Percentiles rank a stretch among this genome's conserved stretches.
These are phyloP conservation scores for Phytophthora rubi DNA, from an alignment of 352 stramenopile genomes.

Conservation along the genomic window DNA sequence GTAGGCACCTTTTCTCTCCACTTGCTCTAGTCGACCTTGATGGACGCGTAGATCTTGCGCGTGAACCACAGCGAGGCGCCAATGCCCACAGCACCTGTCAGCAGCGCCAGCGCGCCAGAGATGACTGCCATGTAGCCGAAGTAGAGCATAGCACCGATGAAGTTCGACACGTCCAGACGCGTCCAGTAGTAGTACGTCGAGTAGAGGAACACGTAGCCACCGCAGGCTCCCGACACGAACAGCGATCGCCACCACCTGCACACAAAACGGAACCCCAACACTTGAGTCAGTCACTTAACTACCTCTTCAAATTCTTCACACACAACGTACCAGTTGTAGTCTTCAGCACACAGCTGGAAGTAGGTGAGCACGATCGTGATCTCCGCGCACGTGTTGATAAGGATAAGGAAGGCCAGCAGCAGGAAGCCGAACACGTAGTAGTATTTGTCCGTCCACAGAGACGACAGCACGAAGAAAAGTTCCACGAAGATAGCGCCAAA, in stretches of 20 bases:
- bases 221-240: conserved; percentile 96
- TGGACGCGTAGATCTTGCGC: conserved; percentile 96
- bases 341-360: conserved; percentile 99
- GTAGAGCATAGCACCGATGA: conserved; percentile 94
- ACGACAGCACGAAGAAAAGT: conserved; percentile 99
- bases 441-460: conserved; percentile 99
- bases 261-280: conserved; percentile 5
- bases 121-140: conserved; percentile 99
- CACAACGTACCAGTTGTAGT: conserved; percentile 98
- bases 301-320: neutral
- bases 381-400: conserved; percentile 98
- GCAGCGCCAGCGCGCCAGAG: conserved; percentile 94
- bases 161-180: conserved; percentile 93
- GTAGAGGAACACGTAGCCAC: conserved; percentile 99
- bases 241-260: conserved; percentile 98
- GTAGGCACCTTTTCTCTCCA: conserved; percentile 4
- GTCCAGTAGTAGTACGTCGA: conserved; percentile 98
- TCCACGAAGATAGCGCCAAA: conserved; percentile 99
- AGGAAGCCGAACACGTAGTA: conserved; percentile 99
- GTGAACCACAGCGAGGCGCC: conserved; percentile 98
- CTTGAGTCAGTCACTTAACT: neutral
- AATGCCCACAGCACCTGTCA: conserved; percentile 97
- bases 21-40: conserved; percentile 50
- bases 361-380: conserved; percentile 99
- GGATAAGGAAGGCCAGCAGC: conserved; percentile 98